A percentile compares a stretch with the other conserved stretches of the same genome.
These are phyloP conservation scores for Cladosporium sp. DNA, from an alignment of 2,329 filamentous ascomycete genomes.

Conservation along the genomic window DNA sequence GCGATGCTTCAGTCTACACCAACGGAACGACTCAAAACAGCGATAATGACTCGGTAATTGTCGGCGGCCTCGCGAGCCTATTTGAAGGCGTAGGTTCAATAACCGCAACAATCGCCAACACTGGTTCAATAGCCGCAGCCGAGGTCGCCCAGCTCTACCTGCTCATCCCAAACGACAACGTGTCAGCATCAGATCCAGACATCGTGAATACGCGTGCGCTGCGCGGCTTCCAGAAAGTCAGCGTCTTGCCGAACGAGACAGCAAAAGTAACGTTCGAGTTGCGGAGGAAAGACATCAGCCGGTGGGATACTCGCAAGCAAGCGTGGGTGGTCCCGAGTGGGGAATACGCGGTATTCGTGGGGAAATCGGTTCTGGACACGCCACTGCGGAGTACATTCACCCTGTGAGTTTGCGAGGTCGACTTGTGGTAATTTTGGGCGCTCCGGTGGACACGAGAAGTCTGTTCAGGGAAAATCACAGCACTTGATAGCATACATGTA, in stretches of 20 bases:
- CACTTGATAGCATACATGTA: neutral
- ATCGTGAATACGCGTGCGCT: constrained; percentile 39
- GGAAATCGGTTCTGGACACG: constrained; percentile 42
- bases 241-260: constrained; percentile 34
- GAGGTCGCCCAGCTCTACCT: constrained; percentile 56
- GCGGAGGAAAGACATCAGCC: constrained; percentile 50
- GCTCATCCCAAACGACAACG: constrained; percentile 42
- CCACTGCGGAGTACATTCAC: constrained; percentile 33
- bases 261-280: constrained; percentile 41
- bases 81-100: constrained; percentile 55
- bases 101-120: constrained; percentile 54
- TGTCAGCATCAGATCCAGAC: constrained; percentile 59
- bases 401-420: constrained; percentile 7
- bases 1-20: constrained; percentile 30
- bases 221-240: constrained; percentile 39
- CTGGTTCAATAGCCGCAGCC: constrained; percentile 50
- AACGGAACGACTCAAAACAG: constrained; percentile 36
- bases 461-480: neutral
- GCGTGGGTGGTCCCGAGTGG: constrained; percentile 53
- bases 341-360: constrained; percentile 50
- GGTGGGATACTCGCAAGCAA: constrained; percentile 53
- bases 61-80: constrained; percentile 40
- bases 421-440: neutral
- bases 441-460: neutral
- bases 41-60: constrained; percentile 28